Evolutionary conservation across 371 early-diverging fungal genomes (phyloP), one percentile per base, ranked within the genome.

Genomic region (Saksenaea oblongispora): DNA sequence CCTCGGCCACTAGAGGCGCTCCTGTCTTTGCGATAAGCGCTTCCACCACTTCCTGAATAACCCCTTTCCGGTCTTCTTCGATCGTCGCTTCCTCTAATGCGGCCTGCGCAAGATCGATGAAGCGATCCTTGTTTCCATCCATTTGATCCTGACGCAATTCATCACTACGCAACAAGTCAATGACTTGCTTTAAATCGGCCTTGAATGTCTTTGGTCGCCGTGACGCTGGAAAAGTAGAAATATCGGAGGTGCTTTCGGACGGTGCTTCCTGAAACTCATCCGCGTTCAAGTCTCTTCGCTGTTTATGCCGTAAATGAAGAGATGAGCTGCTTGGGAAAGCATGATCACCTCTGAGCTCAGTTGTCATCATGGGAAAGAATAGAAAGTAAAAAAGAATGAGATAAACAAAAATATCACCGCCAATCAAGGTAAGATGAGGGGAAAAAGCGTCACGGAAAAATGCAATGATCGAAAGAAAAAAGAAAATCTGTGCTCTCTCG

Each of bases 21-120:
- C 81, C 81, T 11, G 73, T 70, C 22, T 75, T 70, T 0, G 76
- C 76, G 58, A 78, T 74, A 3, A 80, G 17, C 1, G 74, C 74
- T 60, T 80, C 81, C 11, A 80, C 63, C 10, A 80, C 68, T 68
- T 80, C 81, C 27, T 76, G 72, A 59, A 80, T 69, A 1, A 80
- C 74, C 0, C 81, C 78, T 61, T 71, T 78, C 11, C 66, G 64
- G 39, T 80, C 81, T 54, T 80, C 81, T 64, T 80, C 78, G 10
- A 74, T 61, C 1, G 69, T 71, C 1, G 76, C 81, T 63, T 80
- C 76, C 37, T 80, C 81, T 24, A 80, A 59, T 5, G 81, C 81
- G 36, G 76, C 81, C 54, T 80, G 81, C 9, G 78, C 78, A 13
- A 80, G 63, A 51, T 80, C 78, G 27, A 80, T 78, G 62, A 80